A percentile compares a stretch with the other conserved stretches of the same genome.
Conservation (phyloP, 2,329 filamentous ascomycete species). For the Paecilomyces niveus region DNA sequence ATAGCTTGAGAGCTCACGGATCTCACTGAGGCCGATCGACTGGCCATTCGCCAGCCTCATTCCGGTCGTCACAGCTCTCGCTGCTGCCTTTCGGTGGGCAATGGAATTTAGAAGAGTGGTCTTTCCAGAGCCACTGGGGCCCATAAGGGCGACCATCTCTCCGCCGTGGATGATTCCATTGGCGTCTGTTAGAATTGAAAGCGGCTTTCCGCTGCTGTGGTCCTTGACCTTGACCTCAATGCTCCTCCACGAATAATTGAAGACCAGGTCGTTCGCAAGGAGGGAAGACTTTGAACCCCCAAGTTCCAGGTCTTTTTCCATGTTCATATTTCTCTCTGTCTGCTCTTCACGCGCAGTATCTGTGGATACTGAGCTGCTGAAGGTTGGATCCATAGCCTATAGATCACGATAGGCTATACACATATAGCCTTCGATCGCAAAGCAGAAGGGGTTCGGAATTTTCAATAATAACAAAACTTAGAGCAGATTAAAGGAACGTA, state of each 20-base stretch:
- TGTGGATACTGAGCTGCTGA: background rate
- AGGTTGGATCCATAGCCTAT: background rate
- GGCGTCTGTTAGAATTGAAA: background rate
- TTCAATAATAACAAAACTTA: background rate
- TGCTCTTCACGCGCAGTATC: background rate
- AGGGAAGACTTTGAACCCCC: background rate
- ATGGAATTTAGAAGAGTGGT: slow-evolving; percentile 78
- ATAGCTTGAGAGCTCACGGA: slow-evolving; percentile 56
- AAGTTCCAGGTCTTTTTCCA: background rate
- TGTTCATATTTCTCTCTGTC: background rate
- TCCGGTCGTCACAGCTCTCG: slow-evolving; percentile 49
- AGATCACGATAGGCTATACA: background rate
- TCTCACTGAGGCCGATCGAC: slow-evolving; percentile 36
- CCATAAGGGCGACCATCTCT: slow-evolving; percentile 74
- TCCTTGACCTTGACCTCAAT: slow-evolving; percentile 69
- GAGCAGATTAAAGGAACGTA: background rate
- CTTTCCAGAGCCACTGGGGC: slow-evolving; percentile 67
- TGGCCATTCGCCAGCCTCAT: slow-evolving; percentile 57
- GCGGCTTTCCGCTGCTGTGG: slow-evolving; percentile 50
- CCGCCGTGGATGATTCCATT: slow-evolving; percentile 36
- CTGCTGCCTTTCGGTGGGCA: slow-evolving; percentile 52
- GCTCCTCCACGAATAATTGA: slow-evolving; percentile 58
- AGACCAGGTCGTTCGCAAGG: slow-evolving; percentile 53
- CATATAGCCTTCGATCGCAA: background rate
- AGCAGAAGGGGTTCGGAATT: background rate